phyloP scores from a whole-genome alignment of 2,329 filamentous ascomycete genomes.

The Ophiostoma sp. region DNA sequence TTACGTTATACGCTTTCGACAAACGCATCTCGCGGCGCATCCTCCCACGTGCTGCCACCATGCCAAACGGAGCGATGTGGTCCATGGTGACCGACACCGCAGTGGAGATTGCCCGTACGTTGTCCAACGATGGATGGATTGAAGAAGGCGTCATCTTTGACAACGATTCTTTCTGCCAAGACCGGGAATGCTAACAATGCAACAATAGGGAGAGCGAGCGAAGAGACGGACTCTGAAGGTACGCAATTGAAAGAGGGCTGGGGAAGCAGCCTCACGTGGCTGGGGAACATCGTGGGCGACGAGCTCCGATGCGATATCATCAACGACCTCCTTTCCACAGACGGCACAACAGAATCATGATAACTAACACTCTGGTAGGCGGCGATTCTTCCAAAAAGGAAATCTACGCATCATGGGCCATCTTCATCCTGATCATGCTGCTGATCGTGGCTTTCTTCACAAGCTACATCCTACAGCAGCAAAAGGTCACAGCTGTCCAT shows the following conservation, averaged over 20 bases:
- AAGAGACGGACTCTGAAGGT: constrained; percentile 52
- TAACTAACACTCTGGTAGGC: constrained; percentile 40
- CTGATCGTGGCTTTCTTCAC: constrained; percentile 94
- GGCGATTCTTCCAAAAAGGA: constrained; percentile 90
- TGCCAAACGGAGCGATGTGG: constrained; percentile 12
- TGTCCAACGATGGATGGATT: neutral
- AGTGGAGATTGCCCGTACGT: constrained; percentile 44
- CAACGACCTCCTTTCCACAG: neutral
- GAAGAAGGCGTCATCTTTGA: neutral
- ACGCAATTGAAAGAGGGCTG: constrained; percentile 30
- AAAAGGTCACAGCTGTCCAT: constrained; percentile 95
- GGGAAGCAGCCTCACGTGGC: neutral
- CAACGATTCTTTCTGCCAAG: neutral
- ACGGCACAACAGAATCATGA: neutral
- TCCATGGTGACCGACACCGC: constrained; percentile 39
- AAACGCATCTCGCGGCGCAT: neutral
- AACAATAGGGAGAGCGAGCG: constrained; percentile 45
- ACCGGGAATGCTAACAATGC: constrained; percentile 4
- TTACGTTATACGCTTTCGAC: neutral
- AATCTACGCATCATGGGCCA: constrained; percentile 91
- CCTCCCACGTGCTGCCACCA: neutral
- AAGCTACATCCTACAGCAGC: constrained; percentile 94
- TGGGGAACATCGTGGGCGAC: neutral
- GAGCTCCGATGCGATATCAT: neutral
- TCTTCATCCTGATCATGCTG: constrained; percentile 94